phyloP scores from a whole-genome alignment of 768 basidiomycete species.

The Rhodotorula babjevae region DNA sequence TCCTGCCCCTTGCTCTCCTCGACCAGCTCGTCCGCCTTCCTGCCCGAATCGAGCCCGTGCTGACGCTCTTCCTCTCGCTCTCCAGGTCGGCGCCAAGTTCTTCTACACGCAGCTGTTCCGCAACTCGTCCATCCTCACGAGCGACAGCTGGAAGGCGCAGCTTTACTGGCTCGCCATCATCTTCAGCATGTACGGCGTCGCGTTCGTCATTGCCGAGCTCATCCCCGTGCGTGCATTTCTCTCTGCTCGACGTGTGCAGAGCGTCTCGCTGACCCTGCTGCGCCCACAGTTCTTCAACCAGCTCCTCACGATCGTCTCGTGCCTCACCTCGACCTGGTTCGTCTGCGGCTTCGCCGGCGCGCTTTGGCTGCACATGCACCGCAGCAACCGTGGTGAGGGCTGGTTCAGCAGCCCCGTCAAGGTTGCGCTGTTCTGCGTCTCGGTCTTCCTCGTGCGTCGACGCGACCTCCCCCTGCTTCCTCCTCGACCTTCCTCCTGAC shows the following conservation, averaged over 20 bases:
- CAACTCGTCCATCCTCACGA: slow-evolving; percentile 2
- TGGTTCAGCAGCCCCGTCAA: background rate
- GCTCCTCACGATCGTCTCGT: slow-evolving; percentile 19
- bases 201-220: slow-evolving; percentile 13
- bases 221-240: background rate
- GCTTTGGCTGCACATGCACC: slow-evolving; percentile 1
- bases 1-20: background rate
- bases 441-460: background rate
- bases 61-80: background rate
- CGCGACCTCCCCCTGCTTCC: too few relatives aligned
- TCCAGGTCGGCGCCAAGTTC: slow-evolving; percentile 17
- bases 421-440: background rate
- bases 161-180: slow-evolving; percentile 6
- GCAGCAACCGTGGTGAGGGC: background rate
- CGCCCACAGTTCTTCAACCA: slow-evolving; percentile 5
- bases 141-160: background rate
- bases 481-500: too few relatives aligned
- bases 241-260: background rate
- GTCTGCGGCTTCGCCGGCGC: slow-evolving; percentile 7
- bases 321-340: slow-evolving; percentile 7
- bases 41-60: background rate
- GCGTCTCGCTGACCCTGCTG: background rate
- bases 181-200: background rate
- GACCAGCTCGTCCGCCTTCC: background rate
- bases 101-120: slow-evolving; percentile 1